These are phyloP conservation scores for Alternaria solani DNA, from an alignment of 2,329 filamentous ascomycete genomes.

Conservation along the genomic window DNA sequence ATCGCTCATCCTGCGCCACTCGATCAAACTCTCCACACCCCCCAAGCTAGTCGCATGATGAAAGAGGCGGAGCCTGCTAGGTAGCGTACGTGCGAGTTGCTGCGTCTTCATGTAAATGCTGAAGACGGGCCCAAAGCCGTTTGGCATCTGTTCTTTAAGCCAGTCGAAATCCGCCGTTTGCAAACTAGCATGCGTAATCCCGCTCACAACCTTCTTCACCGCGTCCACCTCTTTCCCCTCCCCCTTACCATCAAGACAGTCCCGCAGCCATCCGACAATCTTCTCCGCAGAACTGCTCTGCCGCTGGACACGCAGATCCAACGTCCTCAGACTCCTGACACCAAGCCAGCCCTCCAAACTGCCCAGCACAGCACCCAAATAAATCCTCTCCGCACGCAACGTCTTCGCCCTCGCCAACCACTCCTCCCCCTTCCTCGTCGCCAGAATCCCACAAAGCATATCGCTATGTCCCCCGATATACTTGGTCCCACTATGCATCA, in stretches of 20 bases:
- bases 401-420: slow-evolving; percentile 50
- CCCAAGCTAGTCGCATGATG: slow-evolving; percentile 95
- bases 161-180: slow-evolving; percentile 72
- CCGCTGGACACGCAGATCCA: slow-evolving; percentile 80
- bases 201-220: slow-evolving; percentile 64
- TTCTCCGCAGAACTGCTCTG: slow-evolving; percentile 75
- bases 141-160: slow-evolving; percentile 88
- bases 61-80: slow-evolving; percentile 81
- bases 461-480: slow-evolving; percentile 97
- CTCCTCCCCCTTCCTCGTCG: slow-evolving; percentile 59
- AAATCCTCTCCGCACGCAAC: slow-evolving; percentile 74
- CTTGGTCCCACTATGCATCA: slow-evolving; percentile 95
- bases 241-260: slow-evolving; percentile 52
- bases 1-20: slow-evolving; percentile 95
- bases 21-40: slow-evolving; percentile 93
- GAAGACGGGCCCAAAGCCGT: slow-evolving; percentile 90
- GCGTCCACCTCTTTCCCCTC: slow-evolving; percentile 51
- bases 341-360: slow-evolving; percentile 93
- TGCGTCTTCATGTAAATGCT: slow-evolving; percentile 71
- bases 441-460: slow-evolving; percentile 85
- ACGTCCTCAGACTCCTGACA: slow-evolving; percentile 81
- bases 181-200: slow-evolving; percentile 79
- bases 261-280: slow-evolving; percentile 76
- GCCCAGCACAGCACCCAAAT: slow-evolving; percentile 85
- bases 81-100: slow-evolving; percentile 71